Conservation (phyloP, 352 stramenopile species). For the Blastocystis sp. region DNA sequence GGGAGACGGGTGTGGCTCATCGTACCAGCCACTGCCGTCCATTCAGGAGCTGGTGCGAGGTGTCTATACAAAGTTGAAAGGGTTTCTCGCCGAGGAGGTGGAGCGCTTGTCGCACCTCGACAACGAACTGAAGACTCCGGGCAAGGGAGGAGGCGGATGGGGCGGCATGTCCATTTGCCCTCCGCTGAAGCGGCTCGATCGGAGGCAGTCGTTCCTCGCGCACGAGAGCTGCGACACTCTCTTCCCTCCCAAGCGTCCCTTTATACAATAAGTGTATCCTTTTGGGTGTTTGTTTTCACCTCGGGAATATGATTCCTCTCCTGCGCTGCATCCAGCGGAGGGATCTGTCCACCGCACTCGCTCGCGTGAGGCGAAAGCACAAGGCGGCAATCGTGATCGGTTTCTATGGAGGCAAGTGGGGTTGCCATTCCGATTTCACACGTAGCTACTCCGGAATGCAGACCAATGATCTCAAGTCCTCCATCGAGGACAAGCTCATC, state of each 20-base stretch:
- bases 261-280: slow-evolving; percentile 22
- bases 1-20: background rate
- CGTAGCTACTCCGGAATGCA: slow-evolving; percentile 46
- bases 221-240: background rate
- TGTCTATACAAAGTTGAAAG: slow-evolving; percentile 3
- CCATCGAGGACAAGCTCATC: slow-evolving; percentile 46
- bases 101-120: background rate
- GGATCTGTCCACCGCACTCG: background rate
- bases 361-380: slow-evolving; percentile 23
- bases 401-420: slow-evolving; percentile 53
- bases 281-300: slow-evolving; percentile 10
- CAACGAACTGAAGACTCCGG: background rate
- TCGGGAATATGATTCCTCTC: background rate
- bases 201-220: background rate
- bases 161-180: background rate
- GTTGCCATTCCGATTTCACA: background rate
- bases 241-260: slow-evolving; percentile 1
- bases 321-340: background rate
- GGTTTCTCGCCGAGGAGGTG: background rate
- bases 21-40: background rate
- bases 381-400: slow-evolving; percentile 30
- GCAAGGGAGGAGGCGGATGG: background rate
- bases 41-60: background rate
- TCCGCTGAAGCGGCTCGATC: slow-evolving; percentile 10
- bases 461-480: background rate